These are phyloP conservation scores for Termitomyces titanicus DNA, from an alignment of 768 basidiomycete species.

Conservation along the genomic window DNA sequence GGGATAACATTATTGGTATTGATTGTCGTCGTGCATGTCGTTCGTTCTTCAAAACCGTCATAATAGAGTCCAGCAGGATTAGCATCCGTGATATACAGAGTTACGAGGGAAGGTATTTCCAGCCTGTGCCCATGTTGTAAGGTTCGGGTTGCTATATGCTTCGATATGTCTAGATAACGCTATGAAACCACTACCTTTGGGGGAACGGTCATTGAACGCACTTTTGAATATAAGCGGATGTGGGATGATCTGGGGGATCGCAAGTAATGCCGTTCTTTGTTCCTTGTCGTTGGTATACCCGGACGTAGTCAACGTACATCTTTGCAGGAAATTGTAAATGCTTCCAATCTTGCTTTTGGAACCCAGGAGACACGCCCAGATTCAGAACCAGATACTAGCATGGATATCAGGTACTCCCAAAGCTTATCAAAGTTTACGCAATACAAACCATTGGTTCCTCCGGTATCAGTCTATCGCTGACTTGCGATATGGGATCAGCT, in stretches of 20 bases:
- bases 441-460: conserved; percentile 89
- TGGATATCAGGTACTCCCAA: conserved; percentile 8
- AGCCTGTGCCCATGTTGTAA: conserved; percentile 81
- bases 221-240: conserved; percentile 73
- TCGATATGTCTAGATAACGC: conserved; percentile 31
- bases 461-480: conserved; percentile 70
- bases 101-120: conserved; percentile 78
- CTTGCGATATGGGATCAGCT: conserved; percentile 51
- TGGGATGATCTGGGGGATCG: conserved; percentile 75
- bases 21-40: conserved; percentile 5
- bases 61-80: conserved; percentile 5
- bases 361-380: conserved; percentile 73
- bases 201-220: conserved; percentile 21
- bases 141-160: conserved; percentile 75
- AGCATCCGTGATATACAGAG: conserved; percentile 40
- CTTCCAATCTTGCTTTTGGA: conserved; percentile 70
- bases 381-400: conserved; percentile 79
- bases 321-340: conserved; percentile 73
- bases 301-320: conserved; percentile 89
- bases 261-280: conserved; percentile 71
- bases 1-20: conserved; percentile 3
- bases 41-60: conserved; percentile 2
- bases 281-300: conserved; percentile 80
- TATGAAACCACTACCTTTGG: not conserved
- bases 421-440: not conserved